Percentiles rank a stretch among this genome's conserved stretches.
phyloP scores from a whole-genome alignment of 2,329 filamentous ascomycete genomes.

The Microcyclosporella mali region DNA sequence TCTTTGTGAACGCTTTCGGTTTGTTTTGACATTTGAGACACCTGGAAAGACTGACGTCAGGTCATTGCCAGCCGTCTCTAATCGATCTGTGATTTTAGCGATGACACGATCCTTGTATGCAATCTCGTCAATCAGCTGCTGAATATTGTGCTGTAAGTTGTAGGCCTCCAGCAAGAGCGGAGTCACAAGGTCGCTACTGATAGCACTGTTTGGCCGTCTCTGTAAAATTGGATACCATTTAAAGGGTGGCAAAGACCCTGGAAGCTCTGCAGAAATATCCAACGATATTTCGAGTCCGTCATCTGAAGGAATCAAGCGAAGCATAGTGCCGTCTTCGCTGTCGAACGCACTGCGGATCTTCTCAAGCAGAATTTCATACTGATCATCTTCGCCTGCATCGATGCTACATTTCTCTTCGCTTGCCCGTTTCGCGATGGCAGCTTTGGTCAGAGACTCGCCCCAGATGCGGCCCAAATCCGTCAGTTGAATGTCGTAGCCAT shows the following conservation, averaged over 20 bases:
- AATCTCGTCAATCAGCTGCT: slow-evolving; percentile 45
- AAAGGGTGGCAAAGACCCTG: slow-evolving; percentile 56
- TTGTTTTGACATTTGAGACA: slow-evolving; percentile 41
- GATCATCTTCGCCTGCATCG: slow-evolving; percentile 63
- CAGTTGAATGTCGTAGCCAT: slow-evolving; percentile 59
- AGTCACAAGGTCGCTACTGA: slow-evolving; percentile 48
- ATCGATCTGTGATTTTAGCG: slow-evolving; percentile 52
- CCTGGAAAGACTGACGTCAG: slow-evolving; percentile 53
- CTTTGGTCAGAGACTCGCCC: slow-evolving; percentile 58
- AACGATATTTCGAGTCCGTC: slow-evolving; percentile 41
- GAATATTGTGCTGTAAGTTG: slow-evolving; percentile 43
- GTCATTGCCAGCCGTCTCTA: slow-evolving; percentile 51
- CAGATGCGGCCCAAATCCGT: slow-evolving; percentile 71
- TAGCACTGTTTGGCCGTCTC: slow-evolving; percentile 34
- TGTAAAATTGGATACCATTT: slow-evolving; percentile 59
- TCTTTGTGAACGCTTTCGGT: slow-evolving; percentile 41
- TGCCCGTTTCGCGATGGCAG: slow-evolving; percentile 58
- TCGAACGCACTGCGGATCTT: slow-evolving; percentile 51
- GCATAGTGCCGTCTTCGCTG: slow-evolving; percentile 32
- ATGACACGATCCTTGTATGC: slow-evolving; percentile 55
- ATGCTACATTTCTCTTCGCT: slow-evolving; percentile 61
- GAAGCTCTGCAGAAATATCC: slow-evolving; percentile 54
- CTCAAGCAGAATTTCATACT: slow-evolving; percentile 61
- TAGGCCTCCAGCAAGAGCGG: slow-evolving; percentile 48
- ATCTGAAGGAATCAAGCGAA: slow-evolving; percentile 26